Conservation (phyloP, 257 asterid genomes). For the Primulina tabacum region DNA sequence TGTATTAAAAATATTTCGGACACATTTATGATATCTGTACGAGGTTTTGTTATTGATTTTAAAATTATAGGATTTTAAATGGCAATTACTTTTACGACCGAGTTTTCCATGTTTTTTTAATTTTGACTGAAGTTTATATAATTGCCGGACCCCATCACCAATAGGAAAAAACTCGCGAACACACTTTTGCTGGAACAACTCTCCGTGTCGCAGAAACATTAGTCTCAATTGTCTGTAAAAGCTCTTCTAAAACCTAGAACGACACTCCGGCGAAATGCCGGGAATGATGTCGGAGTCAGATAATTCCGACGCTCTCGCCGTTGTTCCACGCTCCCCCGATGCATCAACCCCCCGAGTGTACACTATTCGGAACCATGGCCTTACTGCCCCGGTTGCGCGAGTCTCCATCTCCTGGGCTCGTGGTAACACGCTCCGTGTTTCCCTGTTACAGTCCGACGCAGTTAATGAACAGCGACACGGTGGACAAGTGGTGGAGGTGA, state of each 20-base stretch:
- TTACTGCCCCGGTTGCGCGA: conserved; percentile 48
- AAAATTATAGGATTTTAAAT: too few species aligned
- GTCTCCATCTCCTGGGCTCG: conserved; percentile 82
- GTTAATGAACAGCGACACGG: conserved; percentile 31
- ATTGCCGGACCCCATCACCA: too few species aligned
- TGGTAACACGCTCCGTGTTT: conserved; percentile 83
- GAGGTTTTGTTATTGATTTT: too few species aligned
- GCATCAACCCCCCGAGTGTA: conserved; percentile 35
- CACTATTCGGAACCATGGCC: conserved; percentile 55
- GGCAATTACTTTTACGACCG: too few species aligned
- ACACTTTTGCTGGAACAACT: too few species aligned
- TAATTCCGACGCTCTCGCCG: conserved; percentile 38
- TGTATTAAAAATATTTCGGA: too few species aligned
- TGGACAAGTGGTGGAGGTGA: conserved; percentile 78
- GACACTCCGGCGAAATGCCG: conserved; percentile 67
- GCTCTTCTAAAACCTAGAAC: conserved; percentile 35
- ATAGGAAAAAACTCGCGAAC: too few species aligned
- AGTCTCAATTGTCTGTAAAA: neutral
- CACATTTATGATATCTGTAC: too few species aligned
- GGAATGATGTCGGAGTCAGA: conserved; percentile 57
- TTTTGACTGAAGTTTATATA: too few species aligned
- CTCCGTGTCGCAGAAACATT: too few species aligned
- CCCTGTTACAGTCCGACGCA: conserved; percentile 43
- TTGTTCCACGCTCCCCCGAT: conserved; percentile 43
- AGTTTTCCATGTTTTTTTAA: too few species aligned